These are phyloP conservation scores for Pythium rishiriense DNA, from an alignment of 352 stramenopile genomes.

Conservation along the genomic window DNA sequence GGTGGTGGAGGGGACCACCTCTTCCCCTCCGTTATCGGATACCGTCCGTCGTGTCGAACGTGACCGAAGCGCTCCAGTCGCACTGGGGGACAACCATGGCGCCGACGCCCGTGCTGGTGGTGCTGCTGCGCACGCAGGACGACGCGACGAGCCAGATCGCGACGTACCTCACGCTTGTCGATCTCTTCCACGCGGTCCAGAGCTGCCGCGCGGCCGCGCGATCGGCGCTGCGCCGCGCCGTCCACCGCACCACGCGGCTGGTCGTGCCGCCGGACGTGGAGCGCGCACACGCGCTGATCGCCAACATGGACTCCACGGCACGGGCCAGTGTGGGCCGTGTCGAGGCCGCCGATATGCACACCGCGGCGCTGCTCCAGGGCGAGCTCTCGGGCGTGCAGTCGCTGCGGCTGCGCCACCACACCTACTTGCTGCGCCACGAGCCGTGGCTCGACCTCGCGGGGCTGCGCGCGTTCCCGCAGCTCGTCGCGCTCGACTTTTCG, in stretches of 20 bases:
- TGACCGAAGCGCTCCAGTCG: background rate
- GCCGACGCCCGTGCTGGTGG: constrained; percentile 11
- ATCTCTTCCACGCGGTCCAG: constrained; percentile 23
- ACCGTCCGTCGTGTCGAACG: no score
- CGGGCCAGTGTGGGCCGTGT: constrained; percentile 11
- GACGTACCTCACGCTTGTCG: constrained; percentile 22
- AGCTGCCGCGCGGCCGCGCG: constrained; percentile 17
- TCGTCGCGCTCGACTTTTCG: constrained; percentile 17
- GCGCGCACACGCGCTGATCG: constrained; percentile 6
- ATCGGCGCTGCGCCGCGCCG: constrained; percentile 22
- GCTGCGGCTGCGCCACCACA: constrained; percentile 13
- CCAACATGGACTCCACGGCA: constrained; percentile 6
- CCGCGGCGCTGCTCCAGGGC: constrained; percentile 5
- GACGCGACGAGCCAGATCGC: constrained; percentile 23
- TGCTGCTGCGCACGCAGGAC: constrained; percentile 26
- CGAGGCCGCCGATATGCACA: constrained; percentile 17
- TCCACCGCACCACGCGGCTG: constrained; percentile 18
- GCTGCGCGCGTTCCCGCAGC: constrained; percentile 18
- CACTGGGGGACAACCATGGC: background rate
- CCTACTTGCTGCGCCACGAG: constrained; percentile 16
- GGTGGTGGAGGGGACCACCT: no score
- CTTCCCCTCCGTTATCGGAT: no score
- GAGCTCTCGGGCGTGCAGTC: constrained; percentile 6
- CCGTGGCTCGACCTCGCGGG: constrained; percentile 18
- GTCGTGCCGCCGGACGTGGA: constrained; percentile 14